Evolutionary conservation across 1,284 basidiomycete genomes (phyloP).

Genomic region (Retiboletus flavoniger): DNA sequence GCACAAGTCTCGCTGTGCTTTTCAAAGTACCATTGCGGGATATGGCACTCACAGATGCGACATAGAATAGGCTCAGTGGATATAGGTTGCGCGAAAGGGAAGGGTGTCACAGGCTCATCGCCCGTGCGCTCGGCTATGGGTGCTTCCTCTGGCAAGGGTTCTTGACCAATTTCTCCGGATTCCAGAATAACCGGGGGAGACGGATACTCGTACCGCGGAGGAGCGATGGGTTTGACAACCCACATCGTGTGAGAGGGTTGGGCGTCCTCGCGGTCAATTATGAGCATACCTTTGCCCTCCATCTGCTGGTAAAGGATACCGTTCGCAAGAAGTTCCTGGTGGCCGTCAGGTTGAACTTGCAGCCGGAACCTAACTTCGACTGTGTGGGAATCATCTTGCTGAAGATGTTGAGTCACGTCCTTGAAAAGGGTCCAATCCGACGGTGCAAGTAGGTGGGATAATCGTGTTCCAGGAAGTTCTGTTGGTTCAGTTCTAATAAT

Average conservation of each 20-base stretch:
- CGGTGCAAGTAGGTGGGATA: slow-evolving; percentile 81
- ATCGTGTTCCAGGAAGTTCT: slow-evolving; percentile 74
- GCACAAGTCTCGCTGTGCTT: slow-evolving; percentile 99
- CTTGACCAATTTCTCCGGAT: slow-evolving; percentile 52
- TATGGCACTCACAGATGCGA: slow-evolving; percentile 95
- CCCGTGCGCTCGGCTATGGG: slow-evolving; percentile 23
- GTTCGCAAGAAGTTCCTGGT: slow-evolving; percentile 47
- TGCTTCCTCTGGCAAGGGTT: slow-evolving; percentile 39
- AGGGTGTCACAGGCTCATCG: slow-evolving; percentile 57
- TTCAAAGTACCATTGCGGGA: slow-evolving; percentile 99
- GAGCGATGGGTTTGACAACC: slow-evolving; percentile 88
- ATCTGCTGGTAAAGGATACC: slow-evolving; percentile 79
- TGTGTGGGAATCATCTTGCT: slow-evolving; percentile 91
- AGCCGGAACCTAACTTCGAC: slow-evolving; percentile 91
- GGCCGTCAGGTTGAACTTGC: slow-evolving; percentile 62
- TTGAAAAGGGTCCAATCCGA: slow-evolving; percentile 86
- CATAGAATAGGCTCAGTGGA: slow-evolving; percentile 89
- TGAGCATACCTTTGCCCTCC: slow-evolving; percentile 99
- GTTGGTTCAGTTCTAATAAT: slow-evolving; percentile 76
- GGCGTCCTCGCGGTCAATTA: slow-evolving; percentile 87
- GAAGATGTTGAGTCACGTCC: slow-evolving; percentile 82
- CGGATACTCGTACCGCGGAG: slow-evolving; percentile 63
- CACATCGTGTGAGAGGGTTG: slow-evolving; percentile 97
- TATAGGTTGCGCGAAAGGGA: slow-evolving; percentile 74
- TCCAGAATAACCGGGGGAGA: slow-evolving; percentile 58